phyloP scores from a whole-genome alignment of 495 filamentous ascomycete genomes.

The Aspergillus homomorphus region DNA sequence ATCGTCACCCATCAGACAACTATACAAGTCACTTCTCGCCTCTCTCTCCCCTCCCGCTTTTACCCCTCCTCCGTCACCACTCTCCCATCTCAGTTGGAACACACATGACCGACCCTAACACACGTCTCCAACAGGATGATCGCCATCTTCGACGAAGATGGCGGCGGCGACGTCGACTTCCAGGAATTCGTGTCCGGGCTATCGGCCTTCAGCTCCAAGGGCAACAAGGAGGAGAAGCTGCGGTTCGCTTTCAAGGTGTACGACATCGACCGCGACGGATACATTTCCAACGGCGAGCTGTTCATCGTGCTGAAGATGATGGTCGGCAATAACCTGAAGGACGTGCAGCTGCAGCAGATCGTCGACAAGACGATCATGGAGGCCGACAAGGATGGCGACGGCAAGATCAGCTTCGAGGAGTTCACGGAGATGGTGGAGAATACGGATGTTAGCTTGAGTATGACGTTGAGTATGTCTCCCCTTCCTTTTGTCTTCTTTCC shows the following conservation, averaged over 20 bases:
- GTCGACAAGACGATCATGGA: conserved; percentile 99
- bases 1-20: neutral
- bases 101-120: neutral
- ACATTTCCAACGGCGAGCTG: conserved; percentile 97
- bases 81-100: neutral
- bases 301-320: conserved; percentile 99
- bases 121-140: conserved; percentile 71
- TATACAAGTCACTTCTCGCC: neutral
- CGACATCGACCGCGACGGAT: conserved; percentile 98
- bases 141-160: conserved; percentile 98
- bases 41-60: neutral
- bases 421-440: conserved; percentile 98
- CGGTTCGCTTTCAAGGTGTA: conserved; percentile 99
- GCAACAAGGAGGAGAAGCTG: conserved; percentile 98
- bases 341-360: conserved; percentile 90
- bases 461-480: conserved; percentile 79
- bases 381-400: conserved; percentile 91
- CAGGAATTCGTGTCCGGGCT: conserved; percentile 97
- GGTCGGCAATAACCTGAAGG: conserved; percentile 99
- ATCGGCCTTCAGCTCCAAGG: conserved; percentile 93
- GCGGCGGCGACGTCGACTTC: conserved; percentile 97
- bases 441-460: conserved; percentile 95
- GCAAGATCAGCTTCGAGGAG: conserved; percentile 99
- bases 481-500: neutral
- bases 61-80: neutral